A percentile compares a stretch with the other conserved stretches of the same genome.
These are phyloP conservation scores for Cyclotella baltica DNA, from an alignment of 108 stramenopile genomes.

Conservation along the genomic window DNA sequence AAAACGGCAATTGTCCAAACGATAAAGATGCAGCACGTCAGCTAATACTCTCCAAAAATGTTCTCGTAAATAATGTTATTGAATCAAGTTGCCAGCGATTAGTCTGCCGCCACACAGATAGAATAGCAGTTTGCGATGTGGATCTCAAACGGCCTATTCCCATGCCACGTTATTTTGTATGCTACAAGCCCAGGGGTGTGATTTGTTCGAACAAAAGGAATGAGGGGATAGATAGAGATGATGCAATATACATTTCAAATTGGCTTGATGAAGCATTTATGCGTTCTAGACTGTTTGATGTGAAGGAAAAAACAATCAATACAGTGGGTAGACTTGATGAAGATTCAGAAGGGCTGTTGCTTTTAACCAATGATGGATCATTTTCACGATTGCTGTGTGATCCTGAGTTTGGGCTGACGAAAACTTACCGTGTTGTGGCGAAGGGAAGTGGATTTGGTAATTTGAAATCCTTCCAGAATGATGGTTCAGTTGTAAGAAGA, in stretches of 20 bases:
- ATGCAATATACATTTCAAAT: conserved; percentile 40
- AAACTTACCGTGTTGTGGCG: conserved; percentile 42
- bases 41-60: conserved; percentile 30
- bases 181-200: conserved; percentile 40
- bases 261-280: conserved; percentile 18
- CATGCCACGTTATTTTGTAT: conserved; percentile 29
- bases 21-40: conserved; percentile 11
- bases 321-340: conserved; percentile 77
- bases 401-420: conserved; percentile 42
- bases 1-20: background rate
- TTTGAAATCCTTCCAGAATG: background rate
- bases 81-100: conserved; percentile 27
- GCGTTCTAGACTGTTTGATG: background rate
- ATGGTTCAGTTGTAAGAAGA: background rate
- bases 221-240: conserved; percentile 36
- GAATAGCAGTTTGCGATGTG: background rate
- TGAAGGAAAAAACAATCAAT: conserved; percentile 34
- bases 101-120: conserved; percentile 22
- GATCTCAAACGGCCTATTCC: background rate
- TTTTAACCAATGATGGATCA: conserved; percentile 73
- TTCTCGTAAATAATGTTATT: conserved; percentile 21
- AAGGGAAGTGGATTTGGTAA: conserved; percentile 22
- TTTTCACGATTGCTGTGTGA: conserved; percentile 41
- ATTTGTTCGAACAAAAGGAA: conserved; percentile 30
- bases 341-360: conserved; percentile 69